Evolutionary conservation across 805 yeast genomes (phyloP).

Genomic region (Lipomyces spencermartinsiae): DNA sequence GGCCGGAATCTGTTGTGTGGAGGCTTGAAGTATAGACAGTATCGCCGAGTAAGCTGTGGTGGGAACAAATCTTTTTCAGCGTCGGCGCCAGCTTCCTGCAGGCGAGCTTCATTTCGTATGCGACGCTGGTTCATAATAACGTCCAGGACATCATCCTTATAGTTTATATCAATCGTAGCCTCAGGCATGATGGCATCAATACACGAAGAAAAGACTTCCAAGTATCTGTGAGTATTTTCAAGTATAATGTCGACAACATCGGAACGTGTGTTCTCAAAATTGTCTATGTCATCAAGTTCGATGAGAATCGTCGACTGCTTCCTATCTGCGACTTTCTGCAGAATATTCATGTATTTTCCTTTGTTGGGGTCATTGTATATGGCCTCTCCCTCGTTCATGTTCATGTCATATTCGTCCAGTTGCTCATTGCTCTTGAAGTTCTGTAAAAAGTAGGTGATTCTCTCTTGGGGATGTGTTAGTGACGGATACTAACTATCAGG

Average conservation of each 20-base stretch:
- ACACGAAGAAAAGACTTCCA: conserved; percentile 74
- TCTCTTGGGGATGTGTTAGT: conserved; percentile 19
- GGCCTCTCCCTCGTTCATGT: conserved; percentile 37
- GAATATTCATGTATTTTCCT: conserved; percentile 69
- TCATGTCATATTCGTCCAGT: conserved; percentile 42
- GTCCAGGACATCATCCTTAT: conserved; percentile 89
- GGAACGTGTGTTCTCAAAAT: conserved; percentile 58
- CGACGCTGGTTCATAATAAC: conserved; percentile 90
- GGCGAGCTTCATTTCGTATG: conserved; percentile 76
- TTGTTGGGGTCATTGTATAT: conserved; percentile 54
- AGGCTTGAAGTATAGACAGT: conserved; percentile 86
- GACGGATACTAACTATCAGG: background rate
- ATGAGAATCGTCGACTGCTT: conserved; percentile 70
- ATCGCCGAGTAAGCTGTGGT: conserved; percentile 83
- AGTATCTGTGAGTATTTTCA: conserved; percentile 77
- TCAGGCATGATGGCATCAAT: conserved; percentile 85
- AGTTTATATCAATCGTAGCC: conserved; percentile 80
- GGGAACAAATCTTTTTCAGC: conserved; percentile 69
- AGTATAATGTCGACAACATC: conserved; percentile 63
- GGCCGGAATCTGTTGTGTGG: conserved; percentile 50
- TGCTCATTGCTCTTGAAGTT: conserved; percentile 28
- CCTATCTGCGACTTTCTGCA: conserved; percentile 86
- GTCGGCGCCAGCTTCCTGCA: conserved; percentile 70
- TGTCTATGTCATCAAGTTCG: conserved; percentile 83
- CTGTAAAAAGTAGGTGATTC: conserved; percentile 33